Base-by-base conservation (phyloP, 345 rosid genomes). In the Lagerstroemia speciosa region DNA sequence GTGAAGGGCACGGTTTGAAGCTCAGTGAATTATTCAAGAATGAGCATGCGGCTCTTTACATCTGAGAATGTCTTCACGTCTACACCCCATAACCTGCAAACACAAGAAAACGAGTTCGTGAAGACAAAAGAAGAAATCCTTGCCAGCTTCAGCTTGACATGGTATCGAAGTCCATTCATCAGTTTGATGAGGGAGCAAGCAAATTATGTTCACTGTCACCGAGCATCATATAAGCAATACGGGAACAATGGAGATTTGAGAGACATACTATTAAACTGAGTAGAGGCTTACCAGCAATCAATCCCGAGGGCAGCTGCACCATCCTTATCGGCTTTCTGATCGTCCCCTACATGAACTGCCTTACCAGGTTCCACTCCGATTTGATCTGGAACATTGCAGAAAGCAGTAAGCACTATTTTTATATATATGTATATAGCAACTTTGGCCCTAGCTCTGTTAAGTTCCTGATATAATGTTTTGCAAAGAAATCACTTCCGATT, bases 291-390 rank as follows among this genome's bases (percentile, higher is more conserved):
- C 98, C 97, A 93, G 85, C 95, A 93, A 68, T 80, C 76, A 61
- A 93, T 85, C 32, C 98, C 97, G 1, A 81, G 8, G 20, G 87
- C 80, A 74, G 83, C 85, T 22, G 98, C 97, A 63, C 96, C 93
- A 14, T 65, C 77, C 78, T 80, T 90, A 72, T 93, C 98, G 31
- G 97, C 89, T 71, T 77, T 79, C 70, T 73, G 66, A 80, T 88
- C 93, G 71, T 93, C 98, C 72, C 98, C 97, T 0, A 88, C 79
- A 71, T 90, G 98, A 20, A 93, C 83, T 53, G 82, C 84, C 62
- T 77, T 88, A 73, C 75, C 75, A 71, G 86, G 85, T 74, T 80
- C 86, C 50, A 78, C 79, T 65, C 67, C 68, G 43, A 83, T 72
- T 83, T 84, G 79, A 69, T 85, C 98, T 90, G 75, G 74, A 74